These are phyloP conservation scores for Moniliophthora roreri DNA, from an alignment of 1,284 basidiomycete species.

Conservation along the genomic window DNA sequence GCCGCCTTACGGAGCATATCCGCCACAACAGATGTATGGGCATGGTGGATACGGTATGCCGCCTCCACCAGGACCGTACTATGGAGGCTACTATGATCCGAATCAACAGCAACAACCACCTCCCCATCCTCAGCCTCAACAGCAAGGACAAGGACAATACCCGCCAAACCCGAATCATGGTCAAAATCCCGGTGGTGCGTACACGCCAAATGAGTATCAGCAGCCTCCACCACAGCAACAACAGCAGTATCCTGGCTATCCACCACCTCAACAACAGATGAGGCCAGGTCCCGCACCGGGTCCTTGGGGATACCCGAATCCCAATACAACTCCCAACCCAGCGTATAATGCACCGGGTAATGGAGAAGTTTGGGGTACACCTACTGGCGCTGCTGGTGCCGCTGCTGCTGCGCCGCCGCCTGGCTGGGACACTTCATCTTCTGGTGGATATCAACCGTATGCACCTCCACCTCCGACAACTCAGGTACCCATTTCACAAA, in stretches of 20 bases:
- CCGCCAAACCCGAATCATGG: too few species aligned
- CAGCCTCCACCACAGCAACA: conserved; percentile 24
- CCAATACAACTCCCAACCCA: neutral
- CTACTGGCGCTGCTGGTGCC: too few species aligned
- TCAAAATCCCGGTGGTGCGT: neutral
- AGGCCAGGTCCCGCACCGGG: neutral
- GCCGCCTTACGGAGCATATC: neutral
- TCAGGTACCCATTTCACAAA: neutral
- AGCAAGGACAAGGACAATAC: neutral
- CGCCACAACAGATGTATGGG: neutral
- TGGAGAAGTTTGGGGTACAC: conserved; percentile 7
- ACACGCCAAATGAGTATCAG: conserved; percentile 18
- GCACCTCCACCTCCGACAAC: conserved; percentile 2
- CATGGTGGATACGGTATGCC: conserved; percentile 13
- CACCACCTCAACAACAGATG: conserved; percentile 10
- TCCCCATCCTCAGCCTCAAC: conserved; percentile 31
- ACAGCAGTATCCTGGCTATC: conserved; percentile 22
- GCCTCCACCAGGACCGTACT: conserved; percentile 7
- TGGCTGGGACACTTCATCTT: neutral
- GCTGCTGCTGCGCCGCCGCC: neutral
- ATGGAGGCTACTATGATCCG: conserved; percentile 13
- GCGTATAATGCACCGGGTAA: neutral
- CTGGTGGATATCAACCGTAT: neutral
- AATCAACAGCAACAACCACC: conserved; percentile 6
- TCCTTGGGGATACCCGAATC: neutral